Conservation (phyloP, 306 rosid genomes). For the Glycine latifolia region DNA sequence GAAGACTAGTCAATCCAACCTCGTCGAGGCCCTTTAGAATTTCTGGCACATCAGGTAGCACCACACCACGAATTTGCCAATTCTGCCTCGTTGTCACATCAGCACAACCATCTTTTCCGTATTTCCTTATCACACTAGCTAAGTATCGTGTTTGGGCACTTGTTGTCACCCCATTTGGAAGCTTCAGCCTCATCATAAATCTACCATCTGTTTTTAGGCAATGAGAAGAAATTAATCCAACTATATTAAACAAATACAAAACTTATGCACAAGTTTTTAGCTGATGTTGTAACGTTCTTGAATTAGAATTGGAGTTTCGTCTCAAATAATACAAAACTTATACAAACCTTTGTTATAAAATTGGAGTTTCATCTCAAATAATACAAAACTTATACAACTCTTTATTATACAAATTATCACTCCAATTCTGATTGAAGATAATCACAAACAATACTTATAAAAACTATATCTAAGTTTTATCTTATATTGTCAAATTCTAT, state of each 20-base stretch:
- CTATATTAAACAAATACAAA: not conserved
- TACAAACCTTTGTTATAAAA: too few species aligned
- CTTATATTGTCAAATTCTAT: too few species aligned
- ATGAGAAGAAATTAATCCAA: constrained; percentile 7
- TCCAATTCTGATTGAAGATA: too few species aligned
- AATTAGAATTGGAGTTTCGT: too few species aligned
- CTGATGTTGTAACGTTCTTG: too few species aligned
- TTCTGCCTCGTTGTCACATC: constrained; percentile 96
- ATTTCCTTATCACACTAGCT: constrained; percentile 82
- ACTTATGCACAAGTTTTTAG: too few species aligned
- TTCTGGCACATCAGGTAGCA: constrained; percentile 86
- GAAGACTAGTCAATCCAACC: constrained; percentile 91
- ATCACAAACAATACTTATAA: too few species aligned
- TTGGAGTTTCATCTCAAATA: too few species aligned
- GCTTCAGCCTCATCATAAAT: constrained; percentile 97
- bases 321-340: too few species aligned
- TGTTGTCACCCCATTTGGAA: constrained; percentile 94
- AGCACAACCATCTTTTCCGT: constrained; percentile 93
- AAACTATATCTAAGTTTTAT: too few species aligned
- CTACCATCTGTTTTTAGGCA: constrained; percentile 74
- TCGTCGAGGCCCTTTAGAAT: constrained; percentile 78
- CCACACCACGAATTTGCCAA: constrained; percentile 95
- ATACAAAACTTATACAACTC: too few species aligned
- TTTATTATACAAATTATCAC: too few species aligned
- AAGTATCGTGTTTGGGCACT: constrained; percentile 83